phyloP scores from a whole-genome alignment of 176 grass and related monocot species.

The Melocanna baccifera region DNA sequence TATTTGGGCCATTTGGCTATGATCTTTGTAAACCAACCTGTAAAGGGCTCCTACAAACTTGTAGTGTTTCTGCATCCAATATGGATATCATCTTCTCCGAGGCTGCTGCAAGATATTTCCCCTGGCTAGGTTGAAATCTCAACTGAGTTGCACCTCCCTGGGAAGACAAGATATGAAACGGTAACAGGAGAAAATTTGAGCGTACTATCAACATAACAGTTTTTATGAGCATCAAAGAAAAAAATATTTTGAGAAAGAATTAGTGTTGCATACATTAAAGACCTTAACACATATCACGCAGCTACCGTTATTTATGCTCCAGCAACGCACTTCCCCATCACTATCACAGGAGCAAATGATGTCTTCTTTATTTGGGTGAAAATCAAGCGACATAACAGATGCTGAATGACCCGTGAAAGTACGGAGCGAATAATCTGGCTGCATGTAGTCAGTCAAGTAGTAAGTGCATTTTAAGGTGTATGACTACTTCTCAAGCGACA shows the following conservation, averaged over 20 bases:
- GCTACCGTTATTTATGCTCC: slow-evolving; percentile 98
- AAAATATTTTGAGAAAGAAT: slow-evolving; percentile 17
- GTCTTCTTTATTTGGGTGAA: slow-evolving; percentile 98
- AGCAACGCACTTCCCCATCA: slow-evolving; percentile 88
- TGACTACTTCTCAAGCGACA: not conserved
- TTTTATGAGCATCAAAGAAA: not conserved
- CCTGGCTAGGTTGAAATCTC: slow-evolving; percentile 87
- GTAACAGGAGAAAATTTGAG: not conserved
- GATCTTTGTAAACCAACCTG: slow-evolving; percentile 48
- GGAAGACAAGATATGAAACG: slow-evolving; percentile 3
- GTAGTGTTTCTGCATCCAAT: slow-evolving; percentile 81
- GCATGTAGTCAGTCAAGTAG: slow-evolving; percentile 37
- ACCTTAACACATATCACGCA: slow-evolving; percentile 57
- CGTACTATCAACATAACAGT: not conserved
- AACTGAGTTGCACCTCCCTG: slow-evolving; percentile 90
- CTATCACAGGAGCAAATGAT: slow-evolving; percentile 92
- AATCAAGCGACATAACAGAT: slow-evolving; percentile 91
- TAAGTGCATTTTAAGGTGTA: not conserved
- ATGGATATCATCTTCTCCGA: slow-evolving; percentile 71
- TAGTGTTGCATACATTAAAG: slow-evolving; percentile 64
- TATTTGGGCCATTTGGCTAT: not conserved
- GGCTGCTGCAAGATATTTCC: slow-evolving; percentile 79
- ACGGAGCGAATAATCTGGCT: slow-evolving; percentile 93
- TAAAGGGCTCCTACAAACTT: slow-evolving; percentile 50
- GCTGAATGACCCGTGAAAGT: slow-evolving; percentile 96